These are phyloP conservation scores for Dactylellina cionopaga DNA, from an alignment of 2,329 filamentous ascomycete genomes.

Conservation along the genomic window DNA sequence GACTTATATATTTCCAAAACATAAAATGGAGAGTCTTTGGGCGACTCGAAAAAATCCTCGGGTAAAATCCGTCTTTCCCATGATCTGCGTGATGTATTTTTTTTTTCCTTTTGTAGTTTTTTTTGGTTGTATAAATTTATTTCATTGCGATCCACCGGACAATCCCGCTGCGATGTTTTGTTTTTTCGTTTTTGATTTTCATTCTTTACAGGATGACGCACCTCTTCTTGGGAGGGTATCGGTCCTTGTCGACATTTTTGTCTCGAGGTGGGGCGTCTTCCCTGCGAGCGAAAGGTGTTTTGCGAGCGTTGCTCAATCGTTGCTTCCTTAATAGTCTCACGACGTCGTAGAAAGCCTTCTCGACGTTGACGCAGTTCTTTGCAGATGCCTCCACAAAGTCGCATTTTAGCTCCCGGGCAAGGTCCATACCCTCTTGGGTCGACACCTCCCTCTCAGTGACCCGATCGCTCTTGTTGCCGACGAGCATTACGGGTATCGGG, in stretches of 20 bases:
- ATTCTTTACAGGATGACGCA: constrained; percentile 48
- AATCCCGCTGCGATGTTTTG: background rate
- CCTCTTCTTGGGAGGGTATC: constrained; percentile 38
- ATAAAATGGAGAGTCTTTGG: too few relatives aligned
- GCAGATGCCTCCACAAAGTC: constrained; percentile 97
- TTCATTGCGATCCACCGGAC: background rate
- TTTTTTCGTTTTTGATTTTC: constrained; percentile 1
- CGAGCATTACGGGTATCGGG: constrained; percentile 93
- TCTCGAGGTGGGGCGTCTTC: constrained; percentile 32
- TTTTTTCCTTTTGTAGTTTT: background rate
- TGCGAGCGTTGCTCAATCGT: constrained; percentile 65
- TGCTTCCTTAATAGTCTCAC: constrained; percentile 89
- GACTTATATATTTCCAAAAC: constrained; percentile 39
- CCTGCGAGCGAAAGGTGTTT: constrained; percentile 43
- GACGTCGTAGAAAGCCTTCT: constrained; percentile 98
- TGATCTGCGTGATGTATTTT: constrained; percentile 5
- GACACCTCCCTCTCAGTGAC: constrained; percentile 96
- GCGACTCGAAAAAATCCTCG: constrained; percentile 38
- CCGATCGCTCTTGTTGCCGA: constrained; percentile 97
- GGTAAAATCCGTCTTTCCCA: constrained; percentile 12
- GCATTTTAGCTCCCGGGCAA: constrained; percentile 91
- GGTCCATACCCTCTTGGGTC: constrained; percentile 90
- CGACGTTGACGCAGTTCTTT: constrained; percentile 98
- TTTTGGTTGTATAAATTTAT: too few relatives aligned
- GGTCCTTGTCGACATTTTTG: constrained; percentile 36